These are phyloP conservation scores for Zasmidium cellare DNA, from an alignment of 2,329 filamentous ascomycete genomes.

Conservation along the genomic window DNA sequence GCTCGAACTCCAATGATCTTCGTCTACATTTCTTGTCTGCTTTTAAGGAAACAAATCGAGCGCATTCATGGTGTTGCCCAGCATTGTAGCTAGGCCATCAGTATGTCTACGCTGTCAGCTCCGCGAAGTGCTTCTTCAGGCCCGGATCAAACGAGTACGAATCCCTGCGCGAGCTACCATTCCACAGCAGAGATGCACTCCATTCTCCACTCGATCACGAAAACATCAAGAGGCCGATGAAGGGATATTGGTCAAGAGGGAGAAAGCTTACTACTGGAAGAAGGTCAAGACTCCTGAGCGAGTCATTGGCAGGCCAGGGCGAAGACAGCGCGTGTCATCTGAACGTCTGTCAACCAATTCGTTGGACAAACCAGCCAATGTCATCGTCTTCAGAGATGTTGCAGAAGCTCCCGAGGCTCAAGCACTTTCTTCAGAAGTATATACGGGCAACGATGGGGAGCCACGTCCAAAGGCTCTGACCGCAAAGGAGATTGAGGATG, in stretches of 20 bases:
- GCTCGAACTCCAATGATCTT: neutral
- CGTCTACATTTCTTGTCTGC: neutral
- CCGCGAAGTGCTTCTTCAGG: neutral
- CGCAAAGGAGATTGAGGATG: constrained; percentile 24
- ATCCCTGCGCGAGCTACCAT: neutral
- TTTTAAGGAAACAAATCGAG: neutral
- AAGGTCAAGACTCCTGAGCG: constrained; percentile 39
- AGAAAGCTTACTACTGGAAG: constrained; percentile 5
- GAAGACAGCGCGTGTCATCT: constrained; percentile 26
- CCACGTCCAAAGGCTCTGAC: constrained; percentile 14
- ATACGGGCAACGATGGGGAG: neutral
- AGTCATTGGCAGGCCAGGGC: constrained; percentile 29
- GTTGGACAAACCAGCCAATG: constrained; percentile 27
- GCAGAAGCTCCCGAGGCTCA: constrained; percentile 2
- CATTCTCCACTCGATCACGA: neutral
- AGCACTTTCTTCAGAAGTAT: neutral
- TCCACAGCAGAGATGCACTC: neutral
- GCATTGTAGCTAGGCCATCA: neutral
- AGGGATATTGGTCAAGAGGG: neutral
- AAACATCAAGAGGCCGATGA: neutral
- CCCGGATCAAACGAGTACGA: neutral
- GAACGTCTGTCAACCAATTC: constrained; percentile 23
- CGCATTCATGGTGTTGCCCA: constrained; percentile 6
- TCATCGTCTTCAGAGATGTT: constrained; percentile 21
- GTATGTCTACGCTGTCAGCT: constrained; percentile 8